Conservation (phyloP, 1,139 yeast genomes). For the Taphrina wiesneri region DNA sequence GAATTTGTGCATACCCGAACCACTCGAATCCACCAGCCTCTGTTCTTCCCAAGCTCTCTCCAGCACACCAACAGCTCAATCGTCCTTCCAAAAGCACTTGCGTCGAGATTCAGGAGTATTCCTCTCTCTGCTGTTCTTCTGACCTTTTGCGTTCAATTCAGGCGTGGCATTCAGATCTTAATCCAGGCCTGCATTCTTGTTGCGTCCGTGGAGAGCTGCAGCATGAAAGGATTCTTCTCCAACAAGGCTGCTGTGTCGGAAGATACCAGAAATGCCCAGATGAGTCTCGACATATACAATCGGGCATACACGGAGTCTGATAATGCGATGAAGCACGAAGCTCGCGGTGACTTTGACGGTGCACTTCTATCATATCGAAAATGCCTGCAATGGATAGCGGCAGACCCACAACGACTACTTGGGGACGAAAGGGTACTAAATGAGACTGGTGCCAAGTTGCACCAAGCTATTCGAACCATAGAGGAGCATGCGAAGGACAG, state of each 20-base stretch:
- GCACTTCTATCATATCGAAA: constrained; percentile 27
- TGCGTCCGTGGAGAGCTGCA: background rate
- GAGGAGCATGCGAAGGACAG: constrained; percentile 33
- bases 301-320: constrained; percentile 32
- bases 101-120: background rate
- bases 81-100: background rate
- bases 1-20: background rate
- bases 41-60: background rate
- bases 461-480: constrained; percentile 21
- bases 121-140: background rate
- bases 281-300: constrained; percentile 32
- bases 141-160: too few relatives aligned
- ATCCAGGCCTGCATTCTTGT: background rate
- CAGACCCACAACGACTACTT: constrained; percentile 30
- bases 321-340: constrained; percentile 32
- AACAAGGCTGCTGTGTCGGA: constrained; percentile 10
- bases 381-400: constrained; percentile 32
- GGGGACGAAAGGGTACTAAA: constrained; percentile 25
- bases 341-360: constrained; percentile 28
- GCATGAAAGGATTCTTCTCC: constrained; percentile 29
- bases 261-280: constrained; percentile 28
- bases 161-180: background rate
- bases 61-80: background rate
- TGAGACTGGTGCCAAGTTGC: constrained; percentile 16
- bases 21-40: background rate